Percentiles rank a stretch among this genome's conserved stretches.
Evolutionary conservation across 2,329 filamentous ascomycete genomes (phyloP).

Genomic region (Phaeosphaeria sp.): DNA sequence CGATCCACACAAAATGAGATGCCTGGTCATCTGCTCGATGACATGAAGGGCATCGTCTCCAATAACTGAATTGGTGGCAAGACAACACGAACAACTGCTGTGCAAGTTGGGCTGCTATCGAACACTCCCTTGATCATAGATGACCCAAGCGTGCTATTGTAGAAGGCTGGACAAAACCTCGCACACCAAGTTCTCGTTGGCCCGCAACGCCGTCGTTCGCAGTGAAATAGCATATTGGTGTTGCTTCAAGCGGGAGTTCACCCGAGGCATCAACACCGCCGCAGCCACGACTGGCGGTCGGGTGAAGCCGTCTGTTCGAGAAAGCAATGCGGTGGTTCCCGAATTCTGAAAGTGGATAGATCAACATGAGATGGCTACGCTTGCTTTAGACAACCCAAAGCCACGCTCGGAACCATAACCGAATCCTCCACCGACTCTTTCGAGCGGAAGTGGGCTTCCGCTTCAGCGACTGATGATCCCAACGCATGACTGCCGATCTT

Average conservation of each 20-base stretch:
- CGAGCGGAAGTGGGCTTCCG: constrained; percentile 7
- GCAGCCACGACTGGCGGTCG: neutral
- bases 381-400: neutral
- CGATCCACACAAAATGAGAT: too few relatives aligned
- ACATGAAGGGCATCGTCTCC: too few relatives aligned
- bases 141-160: neutral
- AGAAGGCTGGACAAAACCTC: neutral
- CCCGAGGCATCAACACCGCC: neutral
- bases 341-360: neutral
- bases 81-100: too few relatives aligned
- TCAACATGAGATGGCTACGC: neutral
- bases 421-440: neutral
- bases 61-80: too few relatives aligned
- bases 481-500: constrained; percentile 2
- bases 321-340: neutral
- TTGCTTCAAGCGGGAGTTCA: neutral
- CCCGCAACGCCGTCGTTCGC: neutral
- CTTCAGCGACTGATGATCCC: constrained; percentile 4
- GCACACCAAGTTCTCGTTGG: neutral
- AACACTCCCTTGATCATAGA: too few relatives aligned
- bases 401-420: neutral
- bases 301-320: neutral
- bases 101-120: too few relatives aligned
- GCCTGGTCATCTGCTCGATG: too few relatives aligned
- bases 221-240: neutral